Conservation (phyloP, 495 filamentous ascomycete species). For the Pseudotulostoma volvatum region DNA sequence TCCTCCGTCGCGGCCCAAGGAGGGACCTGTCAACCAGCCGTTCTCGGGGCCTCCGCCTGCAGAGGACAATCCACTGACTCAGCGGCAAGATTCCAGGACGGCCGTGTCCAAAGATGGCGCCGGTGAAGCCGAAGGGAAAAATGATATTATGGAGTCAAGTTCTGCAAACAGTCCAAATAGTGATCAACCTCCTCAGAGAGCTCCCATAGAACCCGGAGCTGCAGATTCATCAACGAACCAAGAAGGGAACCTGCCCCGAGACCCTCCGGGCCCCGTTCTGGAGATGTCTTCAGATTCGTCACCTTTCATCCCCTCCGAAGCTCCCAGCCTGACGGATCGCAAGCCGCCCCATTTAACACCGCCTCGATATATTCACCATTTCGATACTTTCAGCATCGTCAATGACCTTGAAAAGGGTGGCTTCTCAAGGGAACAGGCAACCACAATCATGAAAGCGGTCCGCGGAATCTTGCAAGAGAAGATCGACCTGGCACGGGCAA, state of each 20-base stretch:
- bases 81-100: conserved; percentile 5
- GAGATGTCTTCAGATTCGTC: conserved; percentile 37
- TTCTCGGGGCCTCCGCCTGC: conserved; percentile 9
- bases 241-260: conserved; percentile 3
- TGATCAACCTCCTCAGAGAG: conserved; percentile 17
- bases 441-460: conserved; percentile 78
- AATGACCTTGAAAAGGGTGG: conserved; percentile 52
- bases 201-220: conserved; percentile 10
- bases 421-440: conserved; percentile 52
- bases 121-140: conserved; percentile 6
- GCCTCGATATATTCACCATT: conserved; percentile 80
- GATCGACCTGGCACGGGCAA: conserved; percentile 58
- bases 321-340: conserved; percentile 19
- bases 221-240: conserved; percentile 8
- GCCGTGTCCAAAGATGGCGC: conserved; percentile 12
- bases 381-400: conserved; percentile 83
- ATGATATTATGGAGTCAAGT: conserved; percentile 3
- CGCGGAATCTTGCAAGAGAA: conserved; percentile 59
- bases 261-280: conserved; percentile 38
- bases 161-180: conserved; percentile 12
- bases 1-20: conserved; percentile 18
- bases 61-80: conserved; percentile 7
- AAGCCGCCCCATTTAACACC: conserved; percentile 52
- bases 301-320: conserved; percentile 17
- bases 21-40: conserved; percentile 9